Base-by-base conservation (phyloP, 345 rosid genomes). In the Hibiscus trionum region DNA sequence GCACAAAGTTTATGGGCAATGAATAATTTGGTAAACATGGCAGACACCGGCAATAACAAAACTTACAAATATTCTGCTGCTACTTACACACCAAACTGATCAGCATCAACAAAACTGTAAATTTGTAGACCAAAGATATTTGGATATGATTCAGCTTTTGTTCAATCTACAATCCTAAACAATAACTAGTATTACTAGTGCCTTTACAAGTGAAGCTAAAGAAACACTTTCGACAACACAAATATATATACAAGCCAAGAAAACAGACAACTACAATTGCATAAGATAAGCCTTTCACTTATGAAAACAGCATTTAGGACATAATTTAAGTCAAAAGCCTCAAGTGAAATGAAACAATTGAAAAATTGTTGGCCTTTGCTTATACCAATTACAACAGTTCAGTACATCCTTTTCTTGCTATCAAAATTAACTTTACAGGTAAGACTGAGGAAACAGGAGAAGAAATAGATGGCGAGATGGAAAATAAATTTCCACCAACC, bases 351-450 rank as follows among this genome's bases (percentile, higher is more conserved):
- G 55, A 72, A 83, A 73, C 71, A 77, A 83, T 67, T 47, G 78
- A 65, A 56, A 76, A 77, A 7, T 52, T 49, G 63, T 67, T 74
- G 39, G 35, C 60, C 68, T 78, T 80, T 37, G 72, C 73, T 82
- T 81, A 76, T 74, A 80, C 83, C 88, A 78, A 69, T 81, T 88
- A 88, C 89, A 88, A 85, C 85, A 84, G 66, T 77, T 52, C 72
- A 68, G 72, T 80, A 88, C 84, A 83, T 69, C 65, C 60, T 73
- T 77, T 81, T 75, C 88, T 72, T 74, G 82, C 86, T 81, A 80
- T 82, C 86, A 84, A 87, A 87, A 86, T 77, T 88, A 85, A 86
- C 86, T 88, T 88, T 86, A 88, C 91, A 88, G 79, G 81, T 72
- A 78, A 76, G 76, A 75, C 78, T 37, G 66, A 73, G 12, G 47